Conservation (phyloP, 2,329 filamentous ascomycete species). For the Pseudophaeomoniella oleicola region DNA sequence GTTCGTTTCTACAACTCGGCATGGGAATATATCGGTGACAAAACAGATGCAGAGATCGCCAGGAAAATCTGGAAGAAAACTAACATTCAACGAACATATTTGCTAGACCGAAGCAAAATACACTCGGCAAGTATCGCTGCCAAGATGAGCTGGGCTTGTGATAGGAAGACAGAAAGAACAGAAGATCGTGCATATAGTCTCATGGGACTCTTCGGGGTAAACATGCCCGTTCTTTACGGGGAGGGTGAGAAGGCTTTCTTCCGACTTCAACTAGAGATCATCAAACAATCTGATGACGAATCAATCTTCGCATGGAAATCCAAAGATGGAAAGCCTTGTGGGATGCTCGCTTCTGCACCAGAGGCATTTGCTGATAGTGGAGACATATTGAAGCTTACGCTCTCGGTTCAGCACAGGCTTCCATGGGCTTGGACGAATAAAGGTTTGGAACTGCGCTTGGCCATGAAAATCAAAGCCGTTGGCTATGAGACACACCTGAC, state of each 20-base stretch:
- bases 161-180: slow-evolving; percentile 8
- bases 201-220: slow-evolving; percentile 13
- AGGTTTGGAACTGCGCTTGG: no score
- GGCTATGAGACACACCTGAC: no score
- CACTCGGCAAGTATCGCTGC: slow-evolving; percentile 5
- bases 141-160: slow-evolving; percentile 14
- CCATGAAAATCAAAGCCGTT: no score
- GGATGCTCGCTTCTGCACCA: slow-evolving; percentile 2
- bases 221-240: slow-evolving; percentile 14
- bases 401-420: no score
- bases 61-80: neutral
- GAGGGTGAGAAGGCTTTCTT: slow-evolving; percentile 12
- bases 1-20: slow-evolving; percentile 2
- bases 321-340: neutral
- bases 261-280: slow-evolving; percentile 15
- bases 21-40: neutral
- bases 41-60: neutral
- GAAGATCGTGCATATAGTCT: slow-evolving; percentile 15
- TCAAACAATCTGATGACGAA: slow-evolving; percentile 12
- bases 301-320: slow-evolving; percentile 7
- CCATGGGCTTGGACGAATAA: no score
- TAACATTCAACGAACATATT: neutral
- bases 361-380: slow-evolving; percentile 2
- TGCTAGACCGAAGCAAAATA: neutral
- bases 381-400: slow-evolving; percentile 2